Percentiles rank a stretch among this genome's conserved stretches.
Evolutionary conservation across 208 protist species (phyloP).

Genomic region (Balamuthia mandrillaris): DNA sequence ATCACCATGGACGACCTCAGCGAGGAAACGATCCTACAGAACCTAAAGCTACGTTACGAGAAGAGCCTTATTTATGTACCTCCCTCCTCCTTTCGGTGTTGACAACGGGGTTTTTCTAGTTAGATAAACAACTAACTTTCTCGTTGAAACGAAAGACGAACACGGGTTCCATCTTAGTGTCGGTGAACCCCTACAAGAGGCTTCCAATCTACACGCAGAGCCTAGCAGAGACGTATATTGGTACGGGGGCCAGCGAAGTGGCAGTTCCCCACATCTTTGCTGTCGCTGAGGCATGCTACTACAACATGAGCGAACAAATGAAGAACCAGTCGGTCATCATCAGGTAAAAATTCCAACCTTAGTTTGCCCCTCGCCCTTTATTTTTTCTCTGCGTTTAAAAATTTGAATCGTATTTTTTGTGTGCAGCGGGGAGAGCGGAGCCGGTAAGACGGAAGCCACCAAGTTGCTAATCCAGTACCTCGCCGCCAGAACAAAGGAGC

Average conservation of each 20-base stretch:
- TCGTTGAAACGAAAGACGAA: slow-evolving; percentile 40
- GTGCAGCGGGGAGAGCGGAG: slow-evolving; percentile 65
- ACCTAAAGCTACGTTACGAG: slow-evolving; percentile 13
- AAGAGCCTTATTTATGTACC: slow-evolving; percentile 31
- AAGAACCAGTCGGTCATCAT: slow-evolving; percentile 63
- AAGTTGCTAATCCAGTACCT: slow-evolving; percentile 78
- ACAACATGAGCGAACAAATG: slow-evolving; percentile 53
- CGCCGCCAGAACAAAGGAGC: slow-evolving; percentile 24
- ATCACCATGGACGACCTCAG: neutral
- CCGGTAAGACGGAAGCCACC: slow-evolving; percentile 75
- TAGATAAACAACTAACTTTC: slow-evolving; percentile 41
- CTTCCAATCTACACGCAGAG: slow-evolving; percentile 55
- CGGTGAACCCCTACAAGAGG: slow-evolving; percentile 63
- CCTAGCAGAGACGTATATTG: slow-evolving; percentile 45
- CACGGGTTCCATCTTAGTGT: slow-evolving; percentile 65
- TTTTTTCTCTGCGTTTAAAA: neutral
- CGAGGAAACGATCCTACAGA: neutral
- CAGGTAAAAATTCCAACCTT: neutral
- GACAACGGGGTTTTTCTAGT: too few relatives aligned
- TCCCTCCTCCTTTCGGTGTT: neutral
- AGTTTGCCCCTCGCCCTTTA: neutral
- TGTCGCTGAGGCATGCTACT: slow-evolving; percentile 54
- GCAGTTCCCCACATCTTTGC: slow-evolving; percentile 66
- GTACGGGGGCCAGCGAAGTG: slow-evolving; percentile 43
- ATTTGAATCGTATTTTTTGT: neutral